A percentile compares a stretch with the other conserved stretches of the same genome.
These are phyloP conservation scores for Penicillium sp. DNA, from an alignment of 2,329 filamentous ascomycete species.

Conservation along the genomic window DNA sequence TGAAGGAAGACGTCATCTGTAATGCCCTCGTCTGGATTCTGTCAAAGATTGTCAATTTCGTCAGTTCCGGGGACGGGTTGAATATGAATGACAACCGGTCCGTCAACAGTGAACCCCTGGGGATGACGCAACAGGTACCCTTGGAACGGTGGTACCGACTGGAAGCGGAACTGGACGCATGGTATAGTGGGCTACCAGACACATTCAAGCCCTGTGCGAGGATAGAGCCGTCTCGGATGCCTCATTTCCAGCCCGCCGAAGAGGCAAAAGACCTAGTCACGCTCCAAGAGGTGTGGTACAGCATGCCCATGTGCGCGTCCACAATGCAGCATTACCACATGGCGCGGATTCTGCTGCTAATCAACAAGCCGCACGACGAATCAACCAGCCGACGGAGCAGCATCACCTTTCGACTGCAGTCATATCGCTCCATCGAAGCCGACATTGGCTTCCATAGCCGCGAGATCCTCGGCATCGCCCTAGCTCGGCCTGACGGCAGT, in stretches of 20 bases:
- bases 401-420: slow-evolving; percentile 52
- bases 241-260: slow-evolving; percentile 23
- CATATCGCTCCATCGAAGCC: slow-evolving; percentile 55
- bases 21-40: slow-evolving; percentile 64
- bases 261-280: slow-evolving; percentile 34
- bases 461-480: slow-evolving; percentile 59
- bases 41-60: slow-evolving; percentile 62
- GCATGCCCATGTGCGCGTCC: slow-evolving; percentile 61
- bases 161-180: slow-evolving; percentile 54
- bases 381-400: slow-evolving; percentile 49
- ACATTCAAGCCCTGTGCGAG: slow-evolving; percentile 57
- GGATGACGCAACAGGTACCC: slow-evolving; percentile 40
- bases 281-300: slow-evolving; percentile 60
- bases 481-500: slow-evolving; percentile 54
- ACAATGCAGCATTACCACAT: slow-evolving; percentile 51
- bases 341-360: slow-evolving; percentile 41
- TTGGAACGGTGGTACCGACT: slow-evolving; percentile 50
- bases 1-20: slow-evolving; percentile 60
- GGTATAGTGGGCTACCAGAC: slow-evolving; percentile 56
- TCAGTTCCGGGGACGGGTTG: slow-evolving; percentile 54
- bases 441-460: slow-evolving; percentile 56
- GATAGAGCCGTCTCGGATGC: slow-evolving; percentile 37
- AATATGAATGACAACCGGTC: slow-evolving; percentile 26
- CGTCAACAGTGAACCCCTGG: slow-evolving; percentile 27
- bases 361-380: slow-evolving; percentile 42